These are phyloP conservation scores for Calonectria hawksworthii DNA, from an alignment of 2,329 filamentous ascomycete genomes.

Conservation along the genomic window DNA sequence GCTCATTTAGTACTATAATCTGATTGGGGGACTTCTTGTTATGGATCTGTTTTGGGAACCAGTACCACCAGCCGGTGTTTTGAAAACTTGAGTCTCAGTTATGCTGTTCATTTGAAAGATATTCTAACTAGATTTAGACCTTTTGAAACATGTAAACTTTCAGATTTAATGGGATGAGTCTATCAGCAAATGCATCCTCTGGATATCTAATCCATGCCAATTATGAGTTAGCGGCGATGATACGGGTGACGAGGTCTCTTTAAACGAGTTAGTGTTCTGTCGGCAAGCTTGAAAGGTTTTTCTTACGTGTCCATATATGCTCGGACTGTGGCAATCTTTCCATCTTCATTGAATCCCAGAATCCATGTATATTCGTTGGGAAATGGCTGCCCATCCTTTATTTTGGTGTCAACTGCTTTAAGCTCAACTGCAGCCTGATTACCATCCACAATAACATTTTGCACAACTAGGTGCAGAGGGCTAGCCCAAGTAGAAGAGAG, in stretches of 20 bases:
- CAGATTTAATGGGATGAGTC: neutral
- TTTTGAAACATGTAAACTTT: neutral
- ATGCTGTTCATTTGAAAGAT: too few species aligned
- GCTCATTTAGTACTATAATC: too few species aligned
- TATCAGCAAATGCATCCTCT: neutral
- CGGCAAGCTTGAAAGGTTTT: too few species aligned
- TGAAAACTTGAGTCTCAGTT: too few species aligned
- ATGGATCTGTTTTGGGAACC: too few species aligned
- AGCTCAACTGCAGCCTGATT: constrained; percentile 10
- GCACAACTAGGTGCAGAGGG: neutral
- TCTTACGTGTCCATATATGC: constrained; percentile 17
- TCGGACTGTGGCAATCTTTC: neutral
- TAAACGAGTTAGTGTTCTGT: neutral
- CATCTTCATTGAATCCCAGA: neutral
- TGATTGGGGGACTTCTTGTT: too few species aligned
- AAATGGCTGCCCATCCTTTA: neutral
- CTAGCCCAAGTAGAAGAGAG: constrained; percentile 3
- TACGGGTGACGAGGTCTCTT: constrained; percentile 1
- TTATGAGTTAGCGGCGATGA: neutral
- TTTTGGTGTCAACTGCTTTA: neutral
- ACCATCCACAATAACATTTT: constrained; percentile 14
- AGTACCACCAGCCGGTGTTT: too few species aligned
- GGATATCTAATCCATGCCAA: neutral
- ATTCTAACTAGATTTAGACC: too few species aligned
- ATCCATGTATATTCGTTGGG: constrained; percentile 14